phyloP scores from a whole-genome alignment of 306 rosid genomes.

The Dalbergia cultrata region DNA sequence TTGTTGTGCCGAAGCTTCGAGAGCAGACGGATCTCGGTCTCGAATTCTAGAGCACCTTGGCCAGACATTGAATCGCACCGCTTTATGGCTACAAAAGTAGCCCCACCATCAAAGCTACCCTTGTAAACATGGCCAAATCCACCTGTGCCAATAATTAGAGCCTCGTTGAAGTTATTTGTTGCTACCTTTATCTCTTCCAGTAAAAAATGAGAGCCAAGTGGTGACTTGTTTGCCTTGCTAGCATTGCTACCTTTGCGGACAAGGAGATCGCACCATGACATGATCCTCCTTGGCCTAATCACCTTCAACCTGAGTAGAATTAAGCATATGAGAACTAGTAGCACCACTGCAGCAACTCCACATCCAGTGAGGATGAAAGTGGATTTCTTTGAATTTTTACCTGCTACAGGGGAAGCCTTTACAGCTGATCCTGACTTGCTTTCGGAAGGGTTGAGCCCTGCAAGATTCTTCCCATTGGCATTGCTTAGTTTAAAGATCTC shows the following conservation, averaged over 20 bases:
- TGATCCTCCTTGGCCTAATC: slow-evolving; percentile 12
- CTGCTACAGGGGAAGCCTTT: background rate
- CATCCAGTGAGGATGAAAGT: slow-evolving; percentile 17
- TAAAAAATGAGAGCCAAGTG: background rate
- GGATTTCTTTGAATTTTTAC: background rate
- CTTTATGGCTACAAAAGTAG: slow-evolving; percentile 51
- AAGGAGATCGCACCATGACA: slow-evolving; percentile 28
- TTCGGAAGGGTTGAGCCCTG: slow-evolving; percentile 30
- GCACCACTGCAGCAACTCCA: slow-evolving; percentile 11
- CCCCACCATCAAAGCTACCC: slow-evolving; percentile 41
- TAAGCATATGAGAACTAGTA: slow-evolving; percentile 33
- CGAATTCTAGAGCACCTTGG: slow-evolving; percentile 54
- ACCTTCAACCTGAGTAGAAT: slow-evolving; percentile 18
- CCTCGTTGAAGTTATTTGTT: slow-evolving; percentile 37
- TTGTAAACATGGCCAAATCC: slow-evolving; percentile 52
- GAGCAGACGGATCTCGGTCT: slow-evolving; percentile 51
- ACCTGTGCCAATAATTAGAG: slow-evolving; percentile 35
- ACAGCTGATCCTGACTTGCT: background rate
- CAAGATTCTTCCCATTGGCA: slow-evolving; percentile 33
- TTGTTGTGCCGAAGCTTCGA: slow-evolving; percentile 47
- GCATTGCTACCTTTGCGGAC: background rate
- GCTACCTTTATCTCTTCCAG: slow-evolving; percentile 33
- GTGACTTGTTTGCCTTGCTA: background rate
- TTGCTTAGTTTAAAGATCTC: slow-evolving; percentile 51
- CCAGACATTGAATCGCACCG: slow-evolving; percentile 48